Base-by-base conservation (phyloP, 257 asterid species). In the Solanum chilense region DNA sequence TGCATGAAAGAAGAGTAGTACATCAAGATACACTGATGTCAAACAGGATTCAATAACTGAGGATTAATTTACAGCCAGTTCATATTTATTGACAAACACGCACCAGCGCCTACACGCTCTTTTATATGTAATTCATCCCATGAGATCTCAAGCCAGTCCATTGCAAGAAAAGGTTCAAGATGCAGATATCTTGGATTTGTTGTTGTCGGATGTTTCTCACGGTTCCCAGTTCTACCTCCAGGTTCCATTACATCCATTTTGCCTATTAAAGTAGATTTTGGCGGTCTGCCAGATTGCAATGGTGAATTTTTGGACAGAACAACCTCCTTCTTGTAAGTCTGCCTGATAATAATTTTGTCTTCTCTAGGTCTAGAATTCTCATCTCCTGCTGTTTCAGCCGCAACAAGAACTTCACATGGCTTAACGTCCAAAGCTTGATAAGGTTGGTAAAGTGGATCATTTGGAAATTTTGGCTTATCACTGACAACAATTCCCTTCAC, bases 21-120 rank as follows among this genome's bases (percentile, higher is more conserved):
- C 27, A 85, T 52, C 84, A 70, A 71, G 84, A 47, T 80, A 80
- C 45, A 62, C 77, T 47, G 41, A 71, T 49, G 68, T 49, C 44
- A 52, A 45, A 78, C 84, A 78, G 69, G 29, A 21, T 18, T 31
- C 69, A 60, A 31, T 49, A 81, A 31, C 56, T n/a, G 75, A 71
- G 29, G 84, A 69, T 81, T 45, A 56, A 49, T 70, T 75, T 45
- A 58, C 69, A 82, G 83, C 25, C 62, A 31, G 41, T 49, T 37
- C 39, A 81, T 69, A 29, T 20, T 18, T 31, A 81, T 49, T 20
- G 44, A 31, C 85, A 81, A 68, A 64, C 27, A 80, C 64, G 3
- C 94, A 97, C 99, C 99, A 86, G 98, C 99, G 3, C 99, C 99
- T 87, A 97, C 91, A 39, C 98, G 98, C 91, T 97, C 99, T 89